Base-by-base conservation (phyloP, 2,329 filamentous ascomycete genomes). In the Hypocrella siamensis region DNA sequence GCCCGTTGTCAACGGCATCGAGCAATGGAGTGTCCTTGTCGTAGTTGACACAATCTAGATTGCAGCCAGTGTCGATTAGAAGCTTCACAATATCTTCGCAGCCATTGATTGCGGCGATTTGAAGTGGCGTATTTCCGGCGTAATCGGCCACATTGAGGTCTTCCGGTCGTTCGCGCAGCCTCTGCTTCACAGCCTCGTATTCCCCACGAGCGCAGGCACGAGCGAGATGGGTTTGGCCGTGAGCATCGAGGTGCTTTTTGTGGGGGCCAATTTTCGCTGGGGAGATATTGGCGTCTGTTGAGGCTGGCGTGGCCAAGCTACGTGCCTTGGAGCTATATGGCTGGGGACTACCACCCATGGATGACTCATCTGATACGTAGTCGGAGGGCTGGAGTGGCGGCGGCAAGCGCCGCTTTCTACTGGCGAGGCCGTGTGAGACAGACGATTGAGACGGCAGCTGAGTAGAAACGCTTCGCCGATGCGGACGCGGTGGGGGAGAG, bases 1-100 rank as follows among this genome's bases (percentile, higher is more conserved):
- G 86, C 1, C 83, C 83, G 46, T 98, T 98, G 44, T 96, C 90
- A 18, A 96, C 85, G 5, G 90, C 90, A 59, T 98, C 90, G 33
- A 98, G 78, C 22, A 98, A 67, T 18, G 90, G 90, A 0, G 90
- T 96, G 46, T 98, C 90, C 46, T 83, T 84, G 44, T 85, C 79
- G 45, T 83, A 76, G 45, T 79, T 76, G 35, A 76, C 61, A 45
- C 70, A 88, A 46, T 94, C 81, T 28, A 90, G 67, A 34, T 82
- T 79, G 54, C 86, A 93, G 21, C 83, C 82, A 39, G 83, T 77
- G 7, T 82, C 72, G 38, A 98, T 75, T 25, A 98, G 60, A 32
- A 93, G 79, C 49, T 81, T 76, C 25, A 96, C 90, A 35, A 96
- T 86, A 33, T 90, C 73, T 19, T 77, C 76, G 51, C 78, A 81